Evolutionary conservation across 2,329 filamentous ascomycete species (phyloP), one percentile per base, ranked within the genome.

Genomic region (Pseudogymnoascus verrucosus): DNA sequence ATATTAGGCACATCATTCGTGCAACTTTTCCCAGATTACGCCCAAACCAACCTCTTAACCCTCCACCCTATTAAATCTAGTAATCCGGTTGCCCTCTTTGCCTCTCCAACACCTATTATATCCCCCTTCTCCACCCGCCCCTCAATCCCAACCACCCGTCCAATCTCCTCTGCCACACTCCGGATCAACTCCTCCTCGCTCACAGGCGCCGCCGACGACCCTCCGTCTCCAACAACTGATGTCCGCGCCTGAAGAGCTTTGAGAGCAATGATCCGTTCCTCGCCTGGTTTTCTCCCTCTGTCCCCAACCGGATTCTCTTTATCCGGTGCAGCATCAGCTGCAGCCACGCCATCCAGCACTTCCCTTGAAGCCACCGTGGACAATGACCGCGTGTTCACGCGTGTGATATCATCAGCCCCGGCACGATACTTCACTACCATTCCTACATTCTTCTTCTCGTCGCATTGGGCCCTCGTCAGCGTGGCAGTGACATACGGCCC

Each of bases 401-500:
- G 82, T 42, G 88, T 83, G 40, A 93, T 79, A 68, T 93, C 89
- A 60, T 84, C 83, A 54, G 86, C 86, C 0, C 87, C 85, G 0
- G 89, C 85, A 66, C 85, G 82, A 73, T 96, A 98, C 11, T 84
- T 83, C 7, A 99, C 78, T 1, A 96, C 83, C 62, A 98, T 84
- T 0, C 95, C 95, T 0, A 96, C 85, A 69, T 98, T 98, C 72
- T 84, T 88, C 62, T 80, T 77, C 73, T 91, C 89, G 68, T 97
- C 89, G 67, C 85, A 84, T 71, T 96, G 90, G 0, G 86, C 81
- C 1, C 87, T 79, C 1, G 91, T 91, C 4, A 97, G 82, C 0
- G 91, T 95, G 2, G 89, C 93, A 0, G 92, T 96, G 71, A 99
- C 89, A 71, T 98, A 99, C 0, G 91, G 89, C 19, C 95, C 95